phyloP scores from a whole-genome alignment of 106 monocot species.

The Platanthera zijinensis region DNA sequence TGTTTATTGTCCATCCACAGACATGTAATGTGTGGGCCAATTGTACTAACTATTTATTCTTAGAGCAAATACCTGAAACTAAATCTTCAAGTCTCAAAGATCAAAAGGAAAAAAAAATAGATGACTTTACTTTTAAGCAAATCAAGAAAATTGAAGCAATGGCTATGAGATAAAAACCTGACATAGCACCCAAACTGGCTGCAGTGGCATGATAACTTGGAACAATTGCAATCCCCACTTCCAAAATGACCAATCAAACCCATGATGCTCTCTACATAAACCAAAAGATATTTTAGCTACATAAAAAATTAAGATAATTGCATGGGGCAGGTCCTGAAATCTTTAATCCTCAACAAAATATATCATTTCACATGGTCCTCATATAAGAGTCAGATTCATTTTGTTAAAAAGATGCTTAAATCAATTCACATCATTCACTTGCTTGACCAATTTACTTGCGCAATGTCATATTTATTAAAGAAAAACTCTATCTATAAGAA shows the following conservation, averaged over 20 bases:
- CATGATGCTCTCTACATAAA: constrained; percentile 19
- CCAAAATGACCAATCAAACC: constrained; percentile 21
- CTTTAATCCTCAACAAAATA: not conserved
- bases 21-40: not conserved
- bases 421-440: not conserved
- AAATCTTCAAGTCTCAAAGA: not conserved
- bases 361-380: not conserved
- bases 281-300: not conserved
- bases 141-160: not conserved
- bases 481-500: no score
- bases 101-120: not conserved
- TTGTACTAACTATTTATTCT: not conserved
- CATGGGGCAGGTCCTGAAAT: not conserved
- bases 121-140: not conserved
- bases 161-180: constrained; percentile 16
- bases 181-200: constrained; percentile 29
- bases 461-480: not conserved
- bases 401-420: not conserved
- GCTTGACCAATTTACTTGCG: not conserved
- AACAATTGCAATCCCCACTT: constrained; percentile 4
- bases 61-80: constrained; percentile 3
- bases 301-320: not conserved
- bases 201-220: constrained; percentile 29
- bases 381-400: no score
- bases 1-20: not conserved